Percentiles rank a stretch among this genome's conserved stretches.
phyloP scores from a whole-genome alignment of 1,284 basidiomycete species.

The Apiotrichum domesticum region DNA sequence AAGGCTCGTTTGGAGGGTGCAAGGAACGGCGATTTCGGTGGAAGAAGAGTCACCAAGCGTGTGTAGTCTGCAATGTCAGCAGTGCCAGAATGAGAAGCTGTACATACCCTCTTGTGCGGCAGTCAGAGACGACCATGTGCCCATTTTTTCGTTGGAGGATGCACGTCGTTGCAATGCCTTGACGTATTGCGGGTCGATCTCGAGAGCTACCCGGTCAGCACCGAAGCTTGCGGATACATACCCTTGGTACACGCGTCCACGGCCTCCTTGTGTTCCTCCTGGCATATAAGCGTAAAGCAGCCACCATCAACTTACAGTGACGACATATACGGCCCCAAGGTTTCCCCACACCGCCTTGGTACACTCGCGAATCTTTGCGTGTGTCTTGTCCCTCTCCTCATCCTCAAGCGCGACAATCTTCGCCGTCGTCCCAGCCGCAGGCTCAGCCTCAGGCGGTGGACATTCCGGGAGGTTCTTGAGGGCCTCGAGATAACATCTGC shows the following conservation, averaged over 20 bases:
- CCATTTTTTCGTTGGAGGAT: slow-evolving; percentile 69
- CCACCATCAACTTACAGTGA: slow-evolving; percentile 17
- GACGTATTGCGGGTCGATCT: slow-evolving; percentile 73
- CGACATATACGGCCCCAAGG: slow-evolving; percentile 36
- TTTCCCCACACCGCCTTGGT: slow-evolving; percentile 41
- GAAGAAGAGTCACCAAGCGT: slow-evolving; percentile 59
- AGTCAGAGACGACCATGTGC: slow-evolving; percentile 73
- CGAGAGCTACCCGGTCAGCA: slow-evolving; percentile 56
- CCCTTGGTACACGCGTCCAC: slow-evolving; percentile 47
- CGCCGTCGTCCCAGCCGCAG: background rate
- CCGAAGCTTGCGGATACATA: background rate
- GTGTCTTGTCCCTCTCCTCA: slow-evolving; percentile 19
- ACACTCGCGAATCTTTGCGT: slow-evolving; percentile 27
- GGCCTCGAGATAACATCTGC: slow-evolving; percentile 27
- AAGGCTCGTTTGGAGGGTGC: too few relatives aligned
- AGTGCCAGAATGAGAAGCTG: background rate
- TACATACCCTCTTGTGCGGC: slow-evolving; percentile 73
- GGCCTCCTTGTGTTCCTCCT: slow-evolving; percentile 49
- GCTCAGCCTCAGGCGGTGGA: background rate
- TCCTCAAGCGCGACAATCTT: slow-evolving; percentile 6
- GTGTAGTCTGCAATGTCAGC: slow-evolving; percentile 61
- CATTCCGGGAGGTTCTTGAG: slow-evolving; percentile 22
- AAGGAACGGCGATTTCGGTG: slow-evolving; percentile 50
- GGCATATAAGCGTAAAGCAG: too few relatives aligned
- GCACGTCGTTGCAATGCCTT: slow-evolving; percentile 87